These are phyloP conservation scores for Roridomyces roridus DNA, from an alignment of 768 basidiomycete species.

Conservation along the genomic window DNA sequence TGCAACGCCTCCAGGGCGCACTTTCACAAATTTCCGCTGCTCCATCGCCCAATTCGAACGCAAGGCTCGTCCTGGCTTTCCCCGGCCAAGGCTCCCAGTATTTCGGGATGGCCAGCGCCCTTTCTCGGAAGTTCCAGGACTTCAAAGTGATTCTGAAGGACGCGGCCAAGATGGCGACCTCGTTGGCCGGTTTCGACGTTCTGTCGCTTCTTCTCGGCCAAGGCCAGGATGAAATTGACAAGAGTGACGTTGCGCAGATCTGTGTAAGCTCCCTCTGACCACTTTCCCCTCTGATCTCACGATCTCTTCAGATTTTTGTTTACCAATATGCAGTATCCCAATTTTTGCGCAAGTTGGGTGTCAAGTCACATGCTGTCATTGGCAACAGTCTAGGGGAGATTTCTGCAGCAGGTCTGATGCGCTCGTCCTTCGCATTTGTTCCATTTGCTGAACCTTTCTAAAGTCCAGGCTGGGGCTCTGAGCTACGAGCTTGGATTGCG, in stretches of 20 bases:
- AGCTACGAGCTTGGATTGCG: slow-evolving; percentile 35
- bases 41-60: not conserved
- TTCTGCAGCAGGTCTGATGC: slow-evolving; percentile 38
- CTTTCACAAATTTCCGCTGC: slow-evolving; percentile 16
- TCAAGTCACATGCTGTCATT: slow-evolving; percentile 35
- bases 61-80: slow-evolving; percentile 35
- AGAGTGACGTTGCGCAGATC: slow-evolving; percentile 40
- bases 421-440: not conserved
- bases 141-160: slow-evolving; percentile 36
- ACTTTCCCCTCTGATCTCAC: not conserved
- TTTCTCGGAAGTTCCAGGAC: slow-evolving; percentile 33
- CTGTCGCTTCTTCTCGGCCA: slow-evolving; percentile 32
- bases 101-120: slow-evolving; percentile 41
- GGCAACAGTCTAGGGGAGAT: slow-evolving; percentile 46
- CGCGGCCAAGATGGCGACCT: slow-evolving; percentile 33
- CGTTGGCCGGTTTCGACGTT: slow-evolving; percentile 35
- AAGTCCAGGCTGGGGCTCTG: slow-evolving; percentile 37
- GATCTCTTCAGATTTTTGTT: slow-evolving; percentile 33
- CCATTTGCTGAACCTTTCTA: not conserved
- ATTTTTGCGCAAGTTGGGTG: slow-evolving; percentile 37
- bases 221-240: slow-evolving; percentile 32
- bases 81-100: slow-evolving; percentile 46
- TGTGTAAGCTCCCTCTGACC: slow-evolving; percentile 19
- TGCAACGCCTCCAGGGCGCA: slow-evolving; percentile 34
- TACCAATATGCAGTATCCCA: slow-evolving; percentile 40